Evolutionary conservation across 1,139 yeast species (phyloP).

Genomic region (Candida sp.): DNA sequence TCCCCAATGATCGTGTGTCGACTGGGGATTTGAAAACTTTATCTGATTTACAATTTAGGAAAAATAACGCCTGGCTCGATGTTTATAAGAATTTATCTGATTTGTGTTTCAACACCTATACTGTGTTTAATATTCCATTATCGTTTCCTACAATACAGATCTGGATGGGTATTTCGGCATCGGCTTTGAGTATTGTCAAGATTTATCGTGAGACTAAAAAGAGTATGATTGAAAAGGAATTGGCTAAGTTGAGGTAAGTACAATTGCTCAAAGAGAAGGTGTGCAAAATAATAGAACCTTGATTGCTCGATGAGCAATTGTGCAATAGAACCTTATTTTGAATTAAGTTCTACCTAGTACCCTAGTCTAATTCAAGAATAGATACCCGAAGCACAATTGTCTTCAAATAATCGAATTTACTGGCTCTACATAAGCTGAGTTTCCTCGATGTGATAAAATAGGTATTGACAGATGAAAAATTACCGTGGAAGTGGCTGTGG

Average conservation of each 20-base stretch:
- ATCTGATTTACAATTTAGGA: conserved; percentile 34
- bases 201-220: conserved; percentile 39
- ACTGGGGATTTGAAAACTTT: conserved; percentile 19
- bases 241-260: conserved; percentile 5
- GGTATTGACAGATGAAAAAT: no score
- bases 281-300: no score
- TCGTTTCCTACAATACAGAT: conserved; percentile 46
- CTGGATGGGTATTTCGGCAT: conserved; percentile 48
- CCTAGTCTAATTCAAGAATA: no score
- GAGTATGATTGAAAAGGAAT: conserved; percentile 17
- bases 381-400: no score
- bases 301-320: no score
- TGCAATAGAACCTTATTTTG: no score
- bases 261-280: no score
- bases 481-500: no score
- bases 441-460: no score
- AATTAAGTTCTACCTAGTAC: no score
- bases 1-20: conserved; percentile 6
- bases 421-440: no score
- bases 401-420: no score
- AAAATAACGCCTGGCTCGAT: conserved; percentile 39
- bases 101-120: conserved; percentile 40
- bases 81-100: conserved; percentile 40
- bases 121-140: conserved; percentile 37
- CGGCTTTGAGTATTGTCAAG: conserved; percentile 36